Conservation (phyloP, 495 filamentous ascomycete species). For the Hypomontagnella monticulosa region DNA sequence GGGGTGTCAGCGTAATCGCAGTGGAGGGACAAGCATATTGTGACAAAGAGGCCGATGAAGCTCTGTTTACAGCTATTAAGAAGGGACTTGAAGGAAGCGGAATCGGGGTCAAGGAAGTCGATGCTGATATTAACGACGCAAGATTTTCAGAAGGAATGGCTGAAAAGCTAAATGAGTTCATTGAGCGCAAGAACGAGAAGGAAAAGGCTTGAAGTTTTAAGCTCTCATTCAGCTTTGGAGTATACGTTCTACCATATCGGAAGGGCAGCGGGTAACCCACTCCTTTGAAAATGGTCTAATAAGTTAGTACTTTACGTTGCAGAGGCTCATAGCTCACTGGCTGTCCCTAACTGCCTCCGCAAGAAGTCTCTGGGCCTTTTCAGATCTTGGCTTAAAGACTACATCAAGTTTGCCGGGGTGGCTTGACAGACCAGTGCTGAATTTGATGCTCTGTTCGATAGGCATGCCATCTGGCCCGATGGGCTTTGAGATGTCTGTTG, state of each 20-base stretch:
- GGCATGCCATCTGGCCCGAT: slow-evolving; percentile 31
- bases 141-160: slow-evolving; percentile 54
- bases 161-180: slow-evolving; percentile 31
- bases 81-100: slow-evolving; percentile 45
- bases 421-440: slow-evolving; percentile 40
- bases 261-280: too few relatives aligned
- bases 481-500: slow-evolving; percentile 39
- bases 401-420: slow-evolving; percentile 40
- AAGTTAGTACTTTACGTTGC: too few relatives aligned
- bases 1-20: slow-evolving; percentile 55
- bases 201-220: background rate
- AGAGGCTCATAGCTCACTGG: slow-evolving; percentile 1
- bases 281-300: too few relatives aligned
- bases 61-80: slow-evolving; percentile 56
- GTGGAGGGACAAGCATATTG: slow-evolving; percentile 48
- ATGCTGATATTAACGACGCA: slow-evolving; percentile 52
- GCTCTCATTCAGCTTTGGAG: background rate
- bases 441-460: slow-evolving; percentile 37
- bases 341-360: slow-evolving; percentile 22
- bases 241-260: too few relatives aligned
- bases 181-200: slow-evolving; percentile 15
- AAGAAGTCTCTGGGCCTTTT: slow-evolving; percentile 32
- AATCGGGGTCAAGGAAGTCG: slow-evolving; percentile 50
- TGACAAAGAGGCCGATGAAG: slow-evolving; percentile 48
- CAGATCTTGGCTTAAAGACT: slow-evolving; percentile 34